Base-by-base conservation (phyloP, 2,329 filamentous ascomycete species). In the Trichophaea hybrida region DNA sequence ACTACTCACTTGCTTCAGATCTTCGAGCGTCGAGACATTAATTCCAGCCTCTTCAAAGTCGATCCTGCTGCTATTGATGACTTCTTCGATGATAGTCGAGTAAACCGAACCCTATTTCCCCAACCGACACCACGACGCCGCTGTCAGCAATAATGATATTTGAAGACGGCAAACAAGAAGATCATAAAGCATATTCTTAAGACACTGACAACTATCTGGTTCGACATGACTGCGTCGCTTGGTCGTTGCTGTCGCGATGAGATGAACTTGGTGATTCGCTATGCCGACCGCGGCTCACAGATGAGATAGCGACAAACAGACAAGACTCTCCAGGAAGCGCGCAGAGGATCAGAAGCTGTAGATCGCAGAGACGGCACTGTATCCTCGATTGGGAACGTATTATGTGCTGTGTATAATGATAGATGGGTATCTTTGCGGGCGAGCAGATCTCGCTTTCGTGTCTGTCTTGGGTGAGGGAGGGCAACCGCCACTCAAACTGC, bases 21-120 rank as follows among this genome's bases (percentile, higher is more conserved):
- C 88, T 67, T 91, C 82, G 69, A 98, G 76, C 55, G 91, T 91
- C 68, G 81, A 77, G 72, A 91, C 85, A 69, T 94, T 88, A 66
- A 97, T 85, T 69, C 93, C 93, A 68, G 85, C 88, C 75, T 98
- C 93, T 73, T 98, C 93, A 72, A 98, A 97, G 74, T 97, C 93
- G 70, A 91, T 86, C 70, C 87, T 81, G 70, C 91, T 96, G 67
- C 86, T 85, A 68, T 91, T 85, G 73, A 97, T 88, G 71, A 98
- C 89, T 75, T 93, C 88, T 64, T 84, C 78, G 71, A 86, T 86
- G 72, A 86, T 83, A 69, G 78, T 76, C 73, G 83, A 78, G 74
- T 96, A 98, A 70, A 97, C 84, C 67, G 76, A 75, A 69, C 93
- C 93, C 76, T 83, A 48, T 61, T 59, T 40, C 24, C 54, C 37